Evolutionary conservation across 2,329 filamentous ascomycete genomes (phyloP), one percentile per base, ranked within the genome.

Genomic region (Fusarium heterosporum): DNA sequence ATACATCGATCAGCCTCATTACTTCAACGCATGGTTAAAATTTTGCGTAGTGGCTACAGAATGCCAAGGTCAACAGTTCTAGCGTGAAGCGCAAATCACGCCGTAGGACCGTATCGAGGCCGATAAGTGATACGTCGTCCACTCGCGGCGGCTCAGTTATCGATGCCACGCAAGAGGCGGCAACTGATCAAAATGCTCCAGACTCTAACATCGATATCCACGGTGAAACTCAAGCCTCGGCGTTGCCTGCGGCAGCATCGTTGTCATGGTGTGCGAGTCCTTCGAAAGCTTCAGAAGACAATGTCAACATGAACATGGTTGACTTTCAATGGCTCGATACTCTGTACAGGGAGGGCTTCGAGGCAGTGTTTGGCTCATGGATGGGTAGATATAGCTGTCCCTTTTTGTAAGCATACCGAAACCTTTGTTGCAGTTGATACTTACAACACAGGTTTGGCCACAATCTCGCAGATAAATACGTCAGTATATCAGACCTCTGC

Each of bases 381-480:
- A 74, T 81, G 70, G 78, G 80, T 0, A 75, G 75, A 57, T 77
- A 81, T 46, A 77, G 79, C 52, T 80, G 78, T 58, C 80, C 80
- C 14, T 80, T 81, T 46, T 59, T 78, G 78, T 81, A 70, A 17
- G 78, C 69, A 30, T 28, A 3, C 25, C 16, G 29, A 38, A 13
- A 22, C 5, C 48, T 38, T 40, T 36, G 17, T 14, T 13, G 32
- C 26, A 49, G 4, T 9, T 6, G 2, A 42, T 57, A 17, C 54
- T 69, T 2, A 71, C 34, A 28, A 4, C 13, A 4, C n/a, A 74
- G 73, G 19, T 71, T 73, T 39, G 68, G 68, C 2, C 68, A 73
- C 19, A 70, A 50, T 8, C 60, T 68, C 9, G 72, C 68, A 11
- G 73, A 76, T 9, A 75, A 70, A 25, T 73, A 74, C 50, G 73